Evolutionary conservation across 1,284 basidiomycete genomes (phyloP).

Genomic region (Neonothopanus nambi): DNA sequence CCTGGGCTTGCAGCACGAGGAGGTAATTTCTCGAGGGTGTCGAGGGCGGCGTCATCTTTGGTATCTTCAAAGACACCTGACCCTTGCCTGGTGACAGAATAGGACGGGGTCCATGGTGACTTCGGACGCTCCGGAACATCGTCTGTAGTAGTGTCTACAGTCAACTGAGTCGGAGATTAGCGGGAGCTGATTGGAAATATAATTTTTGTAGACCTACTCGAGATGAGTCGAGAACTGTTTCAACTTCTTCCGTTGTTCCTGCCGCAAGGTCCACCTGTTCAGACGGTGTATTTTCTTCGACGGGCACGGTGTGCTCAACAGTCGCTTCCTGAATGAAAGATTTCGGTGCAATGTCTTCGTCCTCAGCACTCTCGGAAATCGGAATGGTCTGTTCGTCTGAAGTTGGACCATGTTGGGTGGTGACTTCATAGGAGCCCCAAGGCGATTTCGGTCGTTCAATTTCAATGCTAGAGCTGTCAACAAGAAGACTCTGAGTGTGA

Average conservation of each 20-base stretch:
- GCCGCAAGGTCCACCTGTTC: background rate
- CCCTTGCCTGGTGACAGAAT: conserved; percentile 23
- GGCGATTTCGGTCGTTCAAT: conserved; percentile 8
- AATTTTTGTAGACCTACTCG: background rate
- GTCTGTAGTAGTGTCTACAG: conserved; percentile 3
- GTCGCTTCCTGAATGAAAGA: background rate
- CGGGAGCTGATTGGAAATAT: background rate
- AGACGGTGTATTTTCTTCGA: background rate
- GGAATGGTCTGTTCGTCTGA: background rate
- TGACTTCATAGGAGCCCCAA: conserved; percentile 11
- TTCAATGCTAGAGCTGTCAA: background rate
- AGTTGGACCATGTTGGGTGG: background rate
- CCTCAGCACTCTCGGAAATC: background rate
- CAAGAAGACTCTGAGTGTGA: too few species aligned
- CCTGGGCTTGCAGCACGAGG: background rate
- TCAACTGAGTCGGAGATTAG: background rate
- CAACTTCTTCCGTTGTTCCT: background rate
- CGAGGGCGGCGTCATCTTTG: conserved; percentile 5
- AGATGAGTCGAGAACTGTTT: background rate
- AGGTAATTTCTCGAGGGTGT: conserved; percentile 8
- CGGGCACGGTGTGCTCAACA: background rate
- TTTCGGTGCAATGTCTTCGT: background rate
- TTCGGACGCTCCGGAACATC: conserved; percentile 19
- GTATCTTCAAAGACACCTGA: conserved; percentile 6
- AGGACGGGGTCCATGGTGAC: conserved; percentile 29